phyloP scores from a whole-genome alignment of 1,284 basidiomycete species.

The Agaricales sp. region DNA sequence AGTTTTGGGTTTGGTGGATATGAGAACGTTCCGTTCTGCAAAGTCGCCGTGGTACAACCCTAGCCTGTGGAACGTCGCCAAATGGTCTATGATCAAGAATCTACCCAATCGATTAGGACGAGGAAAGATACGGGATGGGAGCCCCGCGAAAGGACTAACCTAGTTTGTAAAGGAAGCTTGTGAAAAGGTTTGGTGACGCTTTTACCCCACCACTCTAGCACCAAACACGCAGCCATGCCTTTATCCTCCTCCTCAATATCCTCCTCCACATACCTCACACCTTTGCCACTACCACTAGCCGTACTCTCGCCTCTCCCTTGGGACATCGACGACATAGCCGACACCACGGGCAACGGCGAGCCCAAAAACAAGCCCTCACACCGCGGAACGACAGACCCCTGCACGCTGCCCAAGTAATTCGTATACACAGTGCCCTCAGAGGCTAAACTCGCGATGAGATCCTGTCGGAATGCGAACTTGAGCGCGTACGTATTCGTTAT shows the following conservation, averaged over 20 bases:
- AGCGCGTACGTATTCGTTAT: neutral
- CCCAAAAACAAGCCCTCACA: neutral
- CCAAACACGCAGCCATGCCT: neutral
- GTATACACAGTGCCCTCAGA: neutral
- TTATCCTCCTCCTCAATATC: slow-evolving; percentile 1
- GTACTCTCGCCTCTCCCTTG: neutral
- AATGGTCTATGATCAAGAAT: neutral
- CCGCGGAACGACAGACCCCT: neutral
- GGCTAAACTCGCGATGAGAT: neutral
- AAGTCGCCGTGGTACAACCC: neutral
- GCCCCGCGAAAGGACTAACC: neutral
- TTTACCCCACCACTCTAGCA: slow-evolving; percentile 1
- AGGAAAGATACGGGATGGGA: neutral
- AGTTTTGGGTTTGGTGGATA: neutral
- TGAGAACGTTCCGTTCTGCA: neutral
- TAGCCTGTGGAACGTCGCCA: neutral
- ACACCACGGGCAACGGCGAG: neutral
- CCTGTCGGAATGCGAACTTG: neutral
- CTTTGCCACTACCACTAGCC: neutral
- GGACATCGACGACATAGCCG: neutral
- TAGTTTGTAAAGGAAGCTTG: neutral
- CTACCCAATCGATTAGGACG: neutral
- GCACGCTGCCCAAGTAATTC: neutral
- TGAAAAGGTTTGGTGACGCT: neutral
- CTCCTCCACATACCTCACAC: neutral